A percentile compares a stretch with the other conserved stretches of the same genome.
Conservation (phyloP, 164 flowering plant species). For the Kingdonia uniflora region DNA sequence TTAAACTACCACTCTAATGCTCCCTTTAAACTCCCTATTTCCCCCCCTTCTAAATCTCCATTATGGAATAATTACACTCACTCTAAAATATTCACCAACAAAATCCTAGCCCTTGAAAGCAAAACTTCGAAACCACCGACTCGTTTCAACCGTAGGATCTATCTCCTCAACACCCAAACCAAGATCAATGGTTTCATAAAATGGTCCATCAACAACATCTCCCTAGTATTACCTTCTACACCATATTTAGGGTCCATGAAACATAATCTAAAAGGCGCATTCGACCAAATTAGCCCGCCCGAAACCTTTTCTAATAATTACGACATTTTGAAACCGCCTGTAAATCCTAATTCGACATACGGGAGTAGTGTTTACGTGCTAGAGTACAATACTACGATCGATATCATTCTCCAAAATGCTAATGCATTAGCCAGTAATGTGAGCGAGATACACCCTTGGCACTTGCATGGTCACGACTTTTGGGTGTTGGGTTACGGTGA, state of each 20-base stretch:
- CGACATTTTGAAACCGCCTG: constrained; percentile 44
- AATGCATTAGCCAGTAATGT: constrained; percentile 33
- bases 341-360: constrained; percentile 37
- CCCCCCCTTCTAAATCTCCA: constrained; percentile 57
- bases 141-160: constrained; percentile 27
- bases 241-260: constrained; percentile 73
- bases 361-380: constrained; percentile 52
- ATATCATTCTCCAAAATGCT: constrained; percentile 80
- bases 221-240: constrained; percentile 58
- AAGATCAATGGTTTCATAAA: constrained; percentile 49
- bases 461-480: constrained; percentile 88
- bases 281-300: constrained; percentile 34
- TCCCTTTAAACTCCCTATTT: constrained; percentile 34
- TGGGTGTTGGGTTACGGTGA: constrained; percentile 93
- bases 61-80: constrained; percentile 51
- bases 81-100: constrained; percentile 46
- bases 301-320: constrained; percentile 32
- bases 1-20: constrained; percentile 54
- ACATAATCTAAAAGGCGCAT: constrained; percentile 27
- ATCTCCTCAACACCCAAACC: constrained; percentile 83
- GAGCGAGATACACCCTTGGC: constrained; percentile 95
- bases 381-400: constrained; percentile 32
- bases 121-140: constrained; percentile 44
- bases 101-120: constrained; percentile 31
- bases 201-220: constrained; percentile 83